Evolutionary conservation across 2,329 filamentous ascomycete genomes (phyloP).

Genomic region (Epichloe coenophiala): DNA sequence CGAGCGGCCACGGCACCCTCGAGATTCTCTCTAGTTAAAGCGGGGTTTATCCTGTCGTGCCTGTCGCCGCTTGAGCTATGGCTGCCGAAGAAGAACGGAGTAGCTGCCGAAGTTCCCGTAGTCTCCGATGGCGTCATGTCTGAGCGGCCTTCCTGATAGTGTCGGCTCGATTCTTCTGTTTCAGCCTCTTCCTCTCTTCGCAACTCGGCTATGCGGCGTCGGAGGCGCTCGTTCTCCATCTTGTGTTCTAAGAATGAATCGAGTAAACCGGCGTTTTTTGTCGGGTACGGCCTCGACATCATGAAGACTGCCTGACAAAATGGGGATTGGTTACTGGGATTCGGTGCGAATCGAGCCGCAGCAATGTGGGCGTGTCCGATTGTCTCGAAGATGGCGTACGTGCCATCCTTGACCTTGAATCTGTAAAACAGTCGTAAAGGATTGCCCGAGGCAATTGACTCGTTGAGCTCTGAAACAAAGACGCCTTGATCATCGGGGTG

Average conservation of each 20-base stretch:
- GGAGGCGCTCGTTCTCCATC: constrained; percentile 83
- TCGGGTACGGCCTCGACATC: constrained; percentile 82
- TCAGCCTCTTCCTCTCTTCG: constrained; percentile 78
- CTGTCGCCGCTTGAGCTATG: constrained; percentile 16
- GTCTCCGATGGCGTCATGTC: constrained; percentile 39
- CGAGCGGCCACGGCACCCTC: constrained; percentile 55
- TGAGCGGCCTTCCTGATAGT: constrained; percentile 45
- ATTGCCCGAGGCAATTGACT: constrained; percentile 72
- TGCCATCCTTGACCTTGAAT: constrained; percentile 59
- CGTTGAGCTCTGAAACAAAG: constrained; percentile 79
- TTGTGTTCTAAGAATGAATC: constrained; percentile 96
- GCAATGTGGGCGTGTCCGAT: constrained; percentile 84
- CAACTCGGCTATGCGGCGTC: constrained; percentile 71
- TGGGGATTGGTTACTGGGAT: constrained; percentile 48
- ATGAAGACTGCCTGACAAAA: constrained; percentile 87
- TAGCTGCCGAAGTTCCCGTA: constrained; percentile 21
- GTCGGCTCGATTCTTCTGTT: constrained; percentile 48
- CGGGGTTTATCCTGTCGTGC: constrained; percentile 51
- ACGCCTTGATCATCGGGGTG: constrained; percentile 75
- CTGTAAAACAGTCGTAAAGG: constrained; percentile 76
- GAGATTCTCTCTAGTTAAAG: constrained; percentile 67
- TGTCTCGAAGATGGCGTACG: constrained; percentile 75
- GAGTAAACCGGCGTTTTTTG: constrained; percentile 69
- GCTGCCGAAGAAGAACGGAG: constrained; percentile 16
- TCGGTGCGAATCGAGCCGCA: constrained; percentile 48